Base-by-base conservation (phyloP, 257 asterid genomes). In the Ophiorrhiza pumila region DNA sequence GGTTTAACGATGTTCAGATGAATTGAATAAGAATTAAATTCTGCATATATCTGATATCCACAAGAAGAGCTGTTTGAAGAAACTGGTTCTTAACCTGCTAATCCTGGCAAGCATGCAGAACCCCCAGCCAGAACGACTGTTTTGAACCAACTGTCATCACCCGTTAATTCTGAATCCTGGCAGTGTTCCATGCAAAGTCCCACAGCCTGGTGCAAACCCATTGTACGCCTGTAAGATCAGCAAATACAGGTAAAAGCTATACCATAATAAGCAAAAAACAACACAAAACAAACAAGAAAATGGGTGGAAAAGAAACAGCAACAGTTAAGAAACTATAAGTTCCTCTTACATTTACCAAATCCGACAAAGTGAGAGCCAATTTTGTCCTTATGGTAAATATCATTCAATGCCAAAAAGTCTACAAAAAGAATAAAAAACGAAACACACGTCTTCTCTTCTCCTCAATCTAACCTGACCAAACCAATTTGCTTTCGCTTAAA, bases 101-200 rank as follows among this genome's bases (percentile, higher is more conserved):
- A 85, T 80, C 99, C 99, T 32, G 97, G 98, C 84, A 95, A 86
- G 74, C 98, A 95, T 59, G 98, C 97, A 74, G 83, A 87, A 79
- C 98, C 98, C 23, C 99, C 99, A 1, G 97, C 74, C 80, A 95
- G 77, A 7, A 95, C 97, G 58, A 95, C 84, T 31, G 97, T 91
- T 84, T 82, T 91, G 81, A 85, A 91, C 99, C 99, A 95, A 60
- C 77, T 82, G 69, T 86, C 82, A 62, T 87, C 96, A 9, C 84
- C 86, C 41, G 87, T 80, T 80, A 90, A 80, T 78, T 90, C 99
- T 52, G 96, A 95, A 61, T 87, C 97, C 69, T 81, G 86, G 79
- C 99, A 91, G 81, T 89, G 99, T 73, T 90, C 97, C 91, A 91
- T 91, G 85, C 98, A 91, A 41, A 90, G 92, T 57, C 89, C 96